Conservation (phyloP, 2,329 filamentous ascomycete genomes). For the Emericellopsis atlantica region DNA sequence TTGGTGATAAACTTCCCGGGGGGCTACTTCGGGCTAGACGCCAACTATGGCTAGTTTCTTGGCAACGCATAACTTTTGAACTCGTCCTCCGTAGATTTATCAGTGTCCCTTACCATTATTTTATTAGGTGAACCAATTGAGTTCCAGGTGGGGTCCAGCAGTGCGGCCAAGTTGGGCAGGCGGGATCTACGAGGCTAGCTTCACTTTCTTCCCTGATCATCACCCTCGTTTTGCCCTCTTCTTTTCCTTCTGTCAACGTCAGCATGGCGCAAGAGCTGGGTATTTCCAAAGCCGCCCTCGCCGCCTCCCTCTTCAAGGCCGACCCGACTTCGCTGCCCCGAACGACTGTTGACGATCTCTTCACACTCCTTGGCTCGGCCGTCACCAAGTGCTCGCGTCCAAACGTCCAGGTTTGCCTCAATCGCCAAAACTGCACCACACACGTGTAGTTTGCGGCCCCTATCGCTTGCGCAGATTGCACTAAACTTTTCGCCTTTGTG, state of each 20-base stretch:
- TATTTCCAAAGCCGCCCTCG: conserved; percentile 69
- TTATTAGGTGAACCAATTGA: too few species aligned
- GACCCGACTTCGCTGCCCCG: conserved; percentile 59
- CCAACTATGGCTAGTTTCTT: too few species aligned
- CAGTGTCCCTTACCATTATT: too few species aligned
- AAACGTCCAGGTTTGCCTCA: conserved; percentile 78
- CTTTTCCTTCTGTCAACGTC: neutral
- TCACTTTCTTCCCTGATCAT: too few species aligned
- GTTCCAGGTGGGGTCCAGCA: too few species aligned
- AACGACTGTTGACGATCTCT: conserved; percentile 58
- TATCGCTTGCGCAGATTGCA: neutral
- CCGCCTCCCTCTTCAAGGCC: conserved; percentile 58
- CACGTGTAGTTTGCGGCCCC: too few species aligned
- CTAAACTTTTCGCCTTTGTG: conserved; percentile 3
- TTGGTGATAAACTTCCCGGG: too few species aligned
- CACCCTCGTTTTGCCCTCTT: neutral
- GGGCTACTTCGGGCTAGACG: too few species aligned
- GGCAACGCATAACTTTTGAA: too few species aligned
- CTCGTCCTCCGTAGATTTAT: too few species aligned
- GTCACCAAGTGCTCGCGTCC: conserved; percentile 60
- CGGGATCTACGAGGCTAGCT: too few species aligned
- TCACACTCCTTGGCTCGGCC: conserved; percentile 50
- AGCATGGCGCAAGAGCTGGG: conserved; percentile 58
- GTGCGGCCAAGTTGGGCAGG: too few species aligned
- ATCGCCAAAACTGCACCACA: neutral